Percentiles rank a stretch among this genome's conserved stretches.
phyloP scores from a whole-genome alignment of 345 rosid genomes.

The Barbarea vulgaris region DNA sequence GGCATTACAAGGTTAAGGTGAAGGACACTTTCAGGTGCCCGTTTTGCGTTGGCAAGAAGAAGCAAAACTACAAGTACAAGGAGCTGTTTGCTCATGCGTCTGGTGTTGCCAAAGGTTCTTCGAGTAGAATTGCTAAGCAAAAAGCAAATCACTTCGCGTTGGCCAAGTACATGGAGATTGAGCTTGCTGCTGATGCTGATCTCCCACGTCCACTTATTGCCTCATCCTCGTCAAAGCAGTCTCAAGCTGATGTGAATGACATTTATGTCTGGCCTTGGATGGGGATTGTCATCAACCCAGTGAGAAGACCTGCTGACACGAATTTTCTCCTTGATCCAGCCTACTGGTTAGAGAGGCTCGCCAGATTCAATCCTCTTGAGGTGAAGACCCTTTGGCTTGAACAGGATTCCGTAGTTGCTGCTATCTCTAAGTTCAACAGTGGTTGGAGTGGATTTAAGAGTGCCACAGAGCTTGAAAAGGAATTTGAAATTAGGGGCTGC shows the following conservation, averaged over 20 bases:
- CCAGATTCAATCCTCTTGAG: constrained; percentile 55
- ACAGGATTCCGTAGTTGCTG: constrained; percentile 43
- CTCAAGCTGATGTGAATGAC: constrained; percentile 43
- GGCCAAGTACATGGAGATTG: constrained; percentile 61
- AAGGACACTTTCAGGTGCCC: constrained; percentile 75
- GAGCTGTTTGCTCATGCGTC: constrained; percentile 86
- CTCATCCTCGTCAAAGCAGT: constrained; percentile 1
- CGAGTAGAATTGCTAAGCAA: constrained; percentile 67
- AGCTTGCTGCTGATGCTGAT: constrained; percentile 60
- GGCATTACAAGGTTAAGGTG: constrained; percentile 60
- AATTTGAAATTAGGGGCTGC: constrained; percentile 49
- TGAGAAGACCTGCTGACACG: constrained; percentile 35
- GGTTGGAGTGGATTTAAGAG: constrained; percentile 64
- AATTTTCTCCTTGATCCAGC: constrained; percentile 38
- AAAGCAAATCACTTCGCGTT: constrained; percentile 83
- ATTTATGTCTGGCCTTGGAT: constrained; percentile 84
- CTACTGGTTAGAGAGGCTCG: constrained; percentile 65
- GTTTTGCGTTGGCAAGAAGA: constrained; percentile 87
- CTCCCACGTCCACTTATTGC: constrained; percentile 10
- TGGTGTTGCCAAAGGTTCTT: constrained; percentile 80
- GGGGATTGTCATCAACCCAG: constrained; percentile 59
- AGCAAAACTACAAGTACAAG: constrained; percentile 74
- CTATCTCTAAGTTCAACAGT: constrained; percentile 51
- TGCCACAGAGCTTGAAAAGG: constrained; percentile 63
- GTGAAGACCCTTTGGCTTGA: constrained; percentile 55